These are phyloP conservation scores for Colletotrichum sp. DNA, from an alignment of 2,329 filamentous ascomycete genomes.

Conservation along the genomic window DNA sequence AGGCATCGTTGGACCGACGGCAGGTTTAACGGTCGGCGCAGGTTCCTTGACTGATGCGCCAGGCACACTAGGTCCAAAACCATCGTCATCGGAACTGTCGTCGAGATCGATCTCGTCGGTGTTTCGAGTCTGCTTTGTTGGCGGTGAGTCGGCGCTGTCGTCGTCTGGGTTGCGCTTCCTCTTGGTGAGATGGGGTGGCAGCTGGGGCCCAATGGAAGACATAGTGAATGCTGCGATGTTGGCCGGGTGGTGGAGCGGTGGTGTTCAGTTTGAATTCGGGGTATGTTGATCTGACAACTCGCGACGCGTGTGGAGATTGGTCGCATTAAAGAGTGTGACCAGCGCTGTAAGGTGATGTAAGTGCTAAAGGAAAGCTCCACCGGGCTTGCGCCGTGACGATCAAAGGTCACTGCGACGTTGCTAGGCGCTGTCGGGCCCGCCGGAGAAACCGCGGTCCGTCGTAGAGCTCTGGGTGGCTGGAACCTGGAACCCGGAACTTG, in stretches of 20 bases:
- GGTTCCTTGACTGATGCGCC: conserved; percentile 6
- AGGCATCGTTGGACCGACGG: conserved; percentile 30
- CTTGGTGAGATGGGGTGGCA: conserved; percentile 72
- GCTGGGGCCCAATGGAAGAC: conserved; percentile 72
- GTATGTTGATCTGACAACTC: background rate
- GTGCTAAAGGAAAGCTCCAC: background rate
- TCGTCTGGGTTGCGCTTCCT: conserved; percentile 61
- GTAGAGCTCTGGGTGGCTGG: conserved; percentile 6
- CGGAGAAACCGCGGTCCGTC: conserved; percentile 18
- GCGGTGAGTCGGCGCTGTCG: conserved; percentile 43
- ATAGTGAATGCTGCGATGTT: conserved; percentile 45
- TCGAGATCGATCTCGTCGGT: conserved; percentile 54
- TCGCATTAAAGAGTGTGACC: background rate
- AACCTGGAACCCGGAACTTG: conserved; percentile 21
- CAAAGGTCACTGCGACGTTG: background rate
- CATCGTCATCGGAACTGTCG: conserved; percentile 45
- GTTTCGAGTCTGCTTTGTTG: conserved; percentile 57
- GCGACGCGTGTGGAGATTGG: background rate
- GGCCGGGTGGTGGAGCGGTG: background rate
- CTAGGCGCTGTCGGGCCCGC: background rate
- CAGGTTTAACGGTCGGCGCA: conserved; percentile 12
- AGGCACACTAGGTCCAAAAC: conserved; percentile 43
- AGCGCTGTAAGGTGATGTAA: background rate
- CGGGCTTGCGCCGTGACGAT: background rate
- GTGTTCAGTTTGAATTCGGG: background rate